These are phyloP conservation scores for Suillus tomentosus DNA, from an alignment of 768 basidiomycete species.

Conservation along the genomic window DNA sequence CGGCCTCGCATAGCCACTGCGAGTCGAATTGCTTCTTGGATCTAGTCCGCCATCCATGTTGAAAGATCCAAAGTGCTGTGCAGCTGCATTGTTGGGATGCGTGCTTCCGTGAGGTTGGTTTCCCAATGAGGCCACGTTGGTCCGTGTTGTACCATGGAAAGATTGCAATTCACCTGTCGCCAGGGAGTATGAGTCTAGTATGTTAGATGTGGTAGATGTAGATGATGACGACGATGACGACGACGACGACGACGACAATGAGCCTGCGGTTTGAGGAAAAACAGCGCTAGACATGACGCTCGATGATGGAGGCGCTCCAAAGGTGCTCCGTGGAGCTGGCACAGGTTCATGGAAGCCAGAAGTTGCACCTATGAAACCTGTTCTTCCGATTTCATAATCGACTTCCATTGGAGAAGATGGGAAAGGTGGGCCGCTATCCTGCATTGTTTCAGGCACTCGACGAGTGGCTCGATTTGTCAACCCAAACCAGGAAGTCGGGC, in stretches of 20 bases:
- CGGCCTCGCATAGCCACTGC: neutral
- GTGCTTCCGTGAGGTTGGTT: neutral
- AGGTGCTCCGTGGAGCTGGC: neutral
- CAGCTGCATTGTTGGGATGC: conserved; percentile 3
- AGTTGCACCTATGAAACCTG: neutral
- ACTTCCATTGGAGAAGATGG: conserved; percentile 4
- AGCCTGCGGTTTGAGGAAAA: conserved; percentile 1
- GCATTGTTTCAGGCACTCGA: neutral
- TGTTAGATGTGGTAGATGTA: conserved; percentile 2
- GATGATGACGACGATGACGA: neutral
- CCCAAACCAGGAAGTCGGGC: conserved; percentile 10
- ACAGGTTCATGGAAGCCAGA: neutral
- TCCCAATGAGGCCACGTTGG: neutral
- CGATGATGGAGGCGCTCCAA: neutral
- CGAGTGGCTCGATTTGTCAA: conserved; percentile 7
- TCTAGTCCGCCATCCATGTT: neutral
- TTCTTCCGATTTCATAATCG: neutral
- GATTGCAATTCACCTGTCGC: neutral
- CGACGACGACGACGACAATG: neutral
- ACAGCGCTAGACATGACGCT: neutral
- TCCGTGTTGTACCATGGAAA: neutral
- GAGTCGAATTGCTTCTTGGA: neutral
- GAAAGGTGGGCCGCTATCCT: neutral
- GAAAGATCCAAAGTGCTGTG: neutral
- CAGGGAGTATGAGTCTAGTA: neutral